Base-by-base conservation (phyloP, 2,329 filamentous ascomycete genomes). In the Sclerotinia spermophila region DNA sequence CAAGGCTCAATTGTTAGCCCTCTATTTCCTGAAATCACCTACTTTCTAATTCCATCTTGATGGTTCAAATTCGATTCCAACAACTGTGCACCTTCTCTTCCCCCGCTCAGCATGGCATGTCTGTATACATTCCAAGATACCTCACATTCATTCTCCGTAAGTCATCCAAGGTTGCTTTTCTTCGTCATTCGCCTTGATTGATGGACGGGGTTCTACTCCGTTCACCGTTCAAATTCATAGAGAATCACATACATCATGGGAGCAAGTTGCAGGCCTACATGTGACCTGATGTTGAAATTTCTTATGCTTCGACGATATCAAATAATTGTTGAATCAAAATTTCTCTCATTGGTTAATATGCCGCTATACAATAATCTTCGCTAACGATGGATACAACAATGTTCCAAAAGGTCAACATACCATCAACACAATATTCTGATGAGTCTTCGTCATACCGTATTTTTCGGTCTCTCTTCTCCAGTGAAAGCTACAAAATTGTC, bases 401-500 rank as follows among this genome's bases (percentile, higher is more conserved):
- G 8, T 24, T n/a, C 24, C 30, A 51, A 45, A 35, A 21, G 30
- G 7, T 24, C 7, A 24, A 38, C n/a, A 30, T 13, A 11, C 0
- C 13, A 2, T 10, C 17, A n/a, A 17, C 4, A 2, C 24, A 6
- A 24, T n/a, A 15, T 5, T 19, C 21, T 15, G 7, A 64, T 24
- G 19, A 45, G 5, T 10, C 8, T 38, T 17, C 13, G 40, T 8
- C 56, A 38, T 19, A 17, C 38, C 38, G 21, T 44, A 21, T 48
- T 27, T 53, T n/a, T 33, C 13, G 4, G 1, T 15, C 19, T 24
- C 19, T n/a, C 11, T 24, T 5, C 10, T 62, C 5, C 27, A 5
- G 1, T 21, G 13, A 35, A 4, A 21, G 15, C 10, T 8, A 17
- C 3, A 13, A 24, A 2, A 3, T 53, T 7, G 5, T 17, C 1